Evolutionary conservation across 495 filamentous ascomycete genomes (phyloP).

Genomic region (Filosporella fistucella): DNA sequence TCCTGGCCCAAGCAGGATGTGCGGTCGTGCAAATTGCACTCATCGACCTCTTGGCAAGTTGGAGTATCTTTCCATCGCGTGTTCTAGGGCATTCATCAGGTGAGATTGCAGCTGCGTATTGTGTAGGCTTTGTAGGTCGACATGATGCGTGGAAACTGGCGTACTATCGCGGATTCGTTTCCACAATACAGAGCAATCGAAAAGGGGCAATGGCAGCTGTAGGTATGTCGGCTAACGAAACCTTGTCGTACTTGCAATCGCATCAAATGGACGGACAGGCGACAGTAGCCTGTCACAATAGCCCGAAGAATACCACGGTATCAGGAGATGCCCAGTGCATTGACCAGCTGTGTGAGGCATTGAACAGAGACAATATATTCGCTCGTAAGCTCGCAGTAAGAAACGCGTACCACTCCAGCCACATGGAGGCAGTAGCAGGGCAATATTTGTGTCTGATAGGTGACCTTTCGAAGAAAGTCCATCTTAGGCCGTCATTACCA

Average conservation of each 20-base stretch:
- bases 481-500: too few relatives aligned
- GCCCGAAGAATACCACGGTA: conserved; percentile 38
- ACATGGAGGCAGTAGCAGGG: conserved; percentile 47
- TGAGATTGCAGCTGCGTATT: conserved; percentile 57
- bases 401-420: conserved; percentile 60
- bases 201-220: conserved; percentile 49
- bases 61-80: conserved; percentile 46
- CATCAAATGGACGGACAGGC: conserved; percentile 13
- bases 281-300: conserved; percentile 49
- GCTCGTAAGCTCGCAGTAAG: conserved; percentile 48
- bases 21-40: conserved; percentile 51
- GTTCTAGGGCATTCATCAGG: conserved; percentile 64
- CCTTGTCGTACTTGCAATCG: conserved; percentile 28
- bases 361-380: conserved; percentile 41
- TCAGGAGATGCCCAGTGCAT: conserved; percentile 30
- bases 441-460: too few relatives aligned
- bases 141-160: conserved; percentile 48
- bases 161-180: conserved; percentile 34
- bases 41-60: conserved; percentile 46
- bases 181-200: not conserved
- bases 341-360: conserved; percentile 37
- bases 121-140: conserved; percentile 43
- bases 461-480: too few relatives aligned
- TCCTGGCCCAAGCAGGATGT: conserved; percentile 42
- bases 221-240: conserved; percentile 36